Conservation (phyloP, 2,329 filamentous ascomycete species). For the Cladobotryum protrusum region DNA sequence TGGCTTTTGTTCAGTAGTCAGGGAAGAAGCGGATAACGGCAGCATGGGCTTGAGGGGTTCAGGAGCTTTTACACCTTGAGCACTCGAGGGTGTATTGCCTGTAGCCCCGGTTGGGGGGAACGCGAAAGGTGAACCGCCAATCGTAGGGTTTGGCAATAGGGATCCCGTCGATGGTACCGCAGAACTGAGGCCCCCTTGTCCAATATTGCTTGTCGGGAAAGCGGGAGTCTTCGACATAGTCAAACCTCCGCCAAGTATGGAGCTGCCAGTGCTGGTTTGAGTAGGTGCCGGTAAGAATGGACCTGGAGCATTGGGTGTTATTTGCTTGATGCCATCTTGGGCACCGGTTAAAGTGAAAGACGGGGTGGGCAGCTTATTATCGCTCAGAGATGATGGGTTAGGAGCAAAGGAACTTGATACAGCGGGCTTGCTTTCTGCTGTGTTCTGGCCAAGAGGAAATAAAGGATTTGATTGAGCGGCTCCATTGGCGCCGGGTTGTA, state of each 20-base stretch:
- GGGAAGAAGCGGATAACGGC: neutral
- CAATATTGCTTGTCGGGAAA: neutral
- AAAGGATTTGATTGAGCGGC: neutral
- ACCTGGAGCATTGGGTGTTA: constrained; percentile 15
- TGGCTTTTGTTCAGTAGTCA: neutral
- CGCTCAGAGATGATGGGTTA: neutral
- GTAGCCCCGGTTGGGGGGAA: neutral
- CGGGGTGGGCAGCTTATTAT: neutral
- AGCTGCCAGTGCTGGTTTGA: constrained; percentile 1
- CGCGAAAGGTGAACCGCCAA: neutral
- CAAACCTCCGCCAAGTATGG: neutral
- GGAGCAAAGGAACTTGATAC: neutral
- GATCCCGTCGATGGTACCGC: neutral
- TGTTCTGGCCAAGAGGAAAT: neutral
- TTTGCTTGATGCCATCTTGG: neutral
- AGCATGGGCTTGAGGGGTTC: neutral
- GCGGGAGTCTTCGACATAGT: neutral
- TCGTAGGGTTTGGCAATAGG: neutral
- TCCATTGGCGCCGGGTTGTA: constrained; percentile 15
- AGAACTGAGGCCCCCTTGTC: neutral
- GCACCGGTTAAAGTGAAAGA: neutral
- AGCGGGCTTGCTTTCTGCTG: constrained; percentile 4
- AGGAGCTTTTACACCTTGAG: neutral
- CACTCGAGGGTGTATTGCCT: neutral
- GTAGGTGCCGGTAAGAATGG: constrained; percentile 1